Base-by-base conservation (phyloP, 164 flowering plant genomes). In the Umbellularia californica region DNA sequence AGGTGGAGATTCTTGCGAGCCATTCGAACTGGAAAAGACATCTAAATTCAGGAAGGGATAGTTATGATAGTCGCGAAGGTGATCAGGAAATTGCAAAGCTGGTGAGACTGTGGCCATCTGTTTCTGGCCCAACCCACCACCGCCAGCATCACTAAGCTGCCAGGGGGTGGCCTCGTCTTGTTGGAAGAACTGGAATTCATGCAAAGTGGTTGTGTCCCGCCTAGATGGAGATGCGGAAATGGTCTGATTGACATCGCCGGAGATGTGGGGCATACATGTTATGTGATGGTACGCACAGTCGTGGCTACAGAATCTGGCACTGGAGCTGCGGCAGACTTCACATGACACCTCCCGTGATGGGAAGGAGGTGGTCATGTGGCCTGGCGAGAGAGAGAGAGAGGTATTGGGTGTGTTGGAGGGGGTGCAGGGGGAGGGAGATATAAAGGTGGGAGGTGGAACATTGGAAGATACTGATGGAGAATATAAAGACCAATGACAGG, bases 131-230 rank as follows among this genome's bases (percentile, higher is more conserved):
- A 30, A 30, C 35, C 35, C 13, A 67, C 30, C 60, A 17, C 27
- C 24, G 2, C 13, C 24, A 14, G 22, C 25, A 17, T 60, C 51
- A 23, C 19, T 51, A 60, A 72, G 68, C 25, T 60, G 65, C 74
- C 24, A 62, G 9, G 24, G 41, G 66, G 25, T 41, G 50, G 74
- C 35, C 2, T 20, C 33, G 11, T 72, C 67, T n/a, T 72, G 67
- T 17, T 30, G 27, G 23, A 72, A 72, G 74, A 72, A 41, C 51
- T 62, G 74, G 66, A 62, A 72, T 64, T 72, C 74, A 60, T 62
- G 74, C 13, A 72, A 60, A 3, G 28, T 27, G 24, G 68, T 12
- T 24, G 17, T 7, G 10, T 1, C 67, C 52, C 52, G 74, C 15
- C 55, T 19, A 9, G 68, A 23, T 11, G 20, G 51, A 3, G 66